Conservation (phyloP, 768 basidiomycete species). For the Macrocybe gigantea region DNA sequence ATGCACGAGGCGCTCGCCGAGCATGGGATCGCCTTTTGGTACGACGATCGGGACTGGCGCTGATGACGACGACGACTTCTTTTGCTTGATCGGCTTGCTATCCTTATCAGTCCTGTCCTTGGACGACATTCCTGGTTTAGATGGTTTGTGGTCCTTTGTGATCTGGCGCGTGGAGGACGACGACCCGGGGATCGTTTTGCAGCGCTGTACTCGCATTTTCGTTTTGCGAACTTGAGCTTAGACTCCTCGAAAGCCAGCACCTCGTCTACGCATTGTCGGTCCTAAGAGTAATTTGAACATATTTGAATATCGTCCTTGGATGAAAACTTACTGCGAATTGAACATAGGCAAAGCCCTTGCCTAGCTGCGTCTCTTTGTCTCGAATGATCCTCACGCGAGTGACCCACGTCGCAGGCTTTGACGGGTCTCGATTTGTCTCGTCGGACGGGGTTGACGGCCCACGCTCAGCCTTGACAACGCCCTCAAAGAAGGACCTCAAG, state of each 20-base stretch:
- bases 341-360: conserved; percentile 94
- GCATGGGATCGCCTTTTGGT: conserved; percentile 76
- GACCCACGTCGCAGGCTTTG: conserved; percentile 56
- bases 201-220: conserved; percentile 87
- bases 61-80: conserved; percentile 1
- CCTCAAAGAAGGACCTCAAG: conserved; percentile 82
- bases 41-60: conserved; percentile 23
- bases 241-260: conserved; percentile 71
- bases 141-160: conserved; percentile 17
- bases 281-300: conserved; percentile 37
- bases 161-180: conserved; percentile 18
- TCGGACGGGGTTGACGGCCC: conserved; percentile 37
- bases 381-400: conserved; percentile 81
- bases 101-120: background rate
- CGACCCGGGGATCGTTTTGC: conserved; percentile 63
- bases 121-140: conserved; percentile 1
- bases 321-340: conserved; percentile 65
- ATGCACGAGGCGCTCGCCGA: conserved; percentile 73
- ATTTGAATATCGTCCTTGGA: background rate
- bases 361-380: conserved; percentile 88
- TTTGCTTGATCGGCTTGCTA: too few species aligned
- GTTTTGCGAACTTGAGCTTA: conserved; percentile 89
- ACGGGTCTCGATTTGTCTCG: conserved; percentile 13
- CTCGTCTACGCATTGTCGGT: conserved; percentile 89
- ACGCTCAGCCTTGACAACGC: conserved; percentile 60